These are phyloP conservation scores for Trichoderma sp. DNA, from an alignment of 2,329 filamentous ascomycete genomes.

Conservation along the genomic window DNA sequence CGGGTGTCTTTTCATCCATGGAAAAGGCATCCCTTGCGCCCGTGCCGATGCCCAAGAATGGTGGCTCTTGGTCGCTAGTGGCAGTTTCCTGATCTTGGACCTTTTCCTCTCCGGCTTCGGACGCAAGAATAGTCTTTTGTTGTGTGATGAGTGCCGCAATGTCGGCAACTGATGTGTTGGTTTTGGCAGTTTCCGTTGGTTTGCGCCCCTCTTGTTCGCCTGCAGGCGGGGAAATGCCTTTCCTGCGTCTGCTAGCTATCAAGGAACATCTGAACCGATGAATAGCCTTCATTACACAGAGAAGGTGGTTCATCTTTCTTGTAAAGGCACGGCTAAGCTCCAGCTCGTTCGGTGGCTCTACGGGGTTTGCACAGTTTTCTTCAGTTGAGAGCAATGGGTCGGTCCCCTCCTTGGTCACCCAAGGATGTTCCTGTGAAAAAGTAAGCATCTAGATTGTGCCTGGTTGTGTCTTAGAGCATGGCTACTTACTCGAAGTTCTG, in stretches of 20 bases:
- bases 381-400: constrained; percentile 78
- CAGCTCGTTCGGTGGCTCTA: constrained; percentile 83
- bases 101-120: constrained; percentile 46
- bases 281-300: constrained; percentile 90
- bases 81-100: constrained; percentile 53
- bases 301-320: constrained; percentile 79
- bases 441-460: neutral
- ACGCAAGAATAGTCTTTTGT: constrained; percentile 43
- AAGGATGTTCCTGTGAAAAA: constrained; percentile 73
- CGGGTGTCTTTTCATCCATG: constrained; percentile 40
- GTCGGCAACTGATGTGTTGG: constrained; percentile 47
- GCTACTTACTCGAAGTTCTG: constrained; percentile 70
- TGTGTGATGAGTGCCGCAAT: constrained; percentile 52
- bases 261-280: constrained; percentile 81
- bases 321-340: constrained; percentile 93
- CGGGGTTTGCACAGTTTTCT: constrained; percentile 80
- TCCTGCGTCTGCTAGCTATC: constrained; percentile 43
- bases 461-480: neutral
- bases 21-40: constrained; percentile 54
- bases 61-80: constrained; percentile 59
- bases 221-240: constrained; percentile 21
- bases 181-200: constrained; percentile 31
- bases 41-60: constrained; percentile 76
- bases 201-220: constrained; percentile 17
- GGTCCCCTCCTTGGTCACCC: constrained; percentile 80